Base-by-base conservation (phyloP, 225 moss, liverwort and hornwort genomes). In the Sphagnum tenellum region DNA sequence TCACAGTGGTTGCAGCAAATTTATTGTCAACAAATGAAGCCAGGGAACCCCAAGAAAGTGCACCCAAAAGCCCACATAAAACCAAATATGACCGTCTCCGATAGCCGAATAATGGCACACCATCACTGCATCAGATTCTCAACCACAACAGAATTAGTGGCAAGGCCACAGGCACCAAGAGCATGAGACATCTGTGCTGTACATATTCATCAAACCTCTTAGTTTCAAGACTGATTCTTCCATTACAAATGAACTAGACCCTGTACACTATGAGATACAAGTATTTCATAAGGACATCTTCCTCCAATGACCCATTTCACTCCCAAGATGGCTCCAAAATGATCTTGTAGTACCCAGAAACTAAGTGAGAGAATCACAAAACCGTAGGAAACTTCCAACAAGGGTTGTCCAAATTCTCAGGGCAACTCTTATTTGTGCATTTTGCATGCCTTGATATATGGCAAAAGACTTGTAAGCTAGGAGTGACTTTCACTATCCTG, bases 11-110 rank as follows among this genome's bases (percentile, higher is more conserved):
- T 7, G 86, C 86, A 64, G 86, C 66, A 46, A 66, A 86, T 67
- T 86, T 86, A 70, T 47, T 80, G 64, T 83, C 78, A 45, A 86
- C 76, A 47, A 83, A 76, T 49, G 73, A 62, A 46, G 86, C 69
- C 56, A 86, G 83, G 3, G 77, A 64, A 66, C 71, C 74, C 86
- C 86, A 86, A 70, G 80, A 80, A 47, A 78, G 13, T 48, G 86
- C 83, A 54, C 86, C 86, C n/a, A 86, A 71, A 68, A 86, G 71
- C 45, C 86, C 86, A 70, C 83, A 86, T 29, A 86, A 63, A 49
- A 86, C 86, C 73, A 86, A 70, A 73, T 86, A 86, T 56, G 83
- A 83, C 72, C 86, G 79, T 61, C 86, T 80, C 70, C 86, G 83
- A 53, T 82, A 86, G 62, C 86, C 86, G 78, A 83, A 86, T 53